These are phyloP conservation scores for Rhodamnia rubescens DNA, from an alignment of 345 rosid species.

Conservation along the genomic window DNA sequence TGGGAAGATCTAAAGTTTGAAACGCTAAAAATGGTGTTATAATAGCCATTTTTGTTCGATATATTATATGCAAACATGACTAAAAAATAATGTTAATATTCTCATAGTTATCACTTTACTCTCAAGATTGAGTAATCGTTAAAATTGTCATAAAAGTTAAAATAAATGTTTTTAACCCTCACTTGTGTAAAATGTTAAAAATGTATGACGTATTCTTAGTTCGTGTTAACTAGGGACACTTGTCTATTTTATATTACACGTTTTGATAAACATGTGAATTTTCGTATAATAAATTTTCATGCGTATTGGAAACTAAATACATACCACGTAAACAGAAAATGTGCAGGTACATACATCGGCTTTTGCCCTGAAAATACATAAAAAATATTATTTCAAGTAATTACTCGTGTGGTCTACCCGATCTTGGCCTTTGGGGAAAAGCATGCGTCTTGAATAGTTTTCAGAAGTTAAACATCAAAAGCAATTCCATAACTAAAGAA, in stretches of 20 bases:
- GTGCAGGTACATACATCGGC: not conserved
- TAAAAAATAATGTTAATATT: too few relatives aligned
- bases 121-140: too few relatives aligned
- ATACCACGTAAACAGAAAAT: not conserved
- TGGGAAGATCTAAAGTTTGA: too few relatives aligned
- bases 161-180: too few relatives aligned
- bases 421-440: not conserved
- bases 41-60: too few relatives aligned
- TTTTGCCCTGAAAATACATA: not conserved
- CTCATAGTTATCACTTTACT: too few relatives aligned
- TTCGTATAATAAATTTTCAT: not conserved
- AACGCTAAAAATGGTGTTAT: too few relatives aligned
- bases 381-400: not conserved
- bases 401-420: not conserved
- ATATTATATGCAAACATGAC: too few relatives aligned
- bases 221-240: not conserved
- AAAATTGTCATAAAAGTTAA: too few relatives aligned
- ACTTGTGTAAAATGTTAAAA: not conserved
- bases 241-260: not conserved
- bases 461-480: not conserved
- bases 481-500: not conserved
- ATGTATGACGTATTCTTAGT: not conserved
- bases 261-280: not conserved
- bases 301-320: not conserved
- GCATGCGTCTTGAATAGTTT: not conserved